Evolutionary conservation across 139 green algal species (phyloP).

Genomic region (Closterium sp.): DNA sequence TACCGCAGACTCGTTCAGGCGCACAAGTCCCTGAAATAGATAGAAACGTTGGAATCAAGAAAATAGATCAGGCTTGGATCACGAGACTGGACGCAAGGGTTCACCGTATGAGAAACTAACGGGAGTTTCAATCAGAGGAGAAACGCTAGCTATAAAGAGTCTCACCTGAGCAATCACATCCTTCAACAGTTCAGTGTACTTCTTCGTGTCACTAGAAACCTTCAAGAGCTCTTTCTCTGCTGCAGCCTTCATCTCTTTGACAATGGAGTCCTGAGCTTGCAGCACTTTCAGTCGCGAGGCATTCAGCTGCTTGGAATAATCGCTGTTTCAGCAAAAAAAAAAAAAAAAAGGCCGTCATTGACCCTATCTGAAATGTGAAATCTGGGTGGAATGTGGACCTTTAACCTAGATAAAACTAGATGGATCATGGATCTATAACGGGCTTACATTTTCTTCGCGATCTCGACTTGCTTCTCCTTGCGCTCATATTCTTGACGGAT

Average conservation of each 20-base stretch:
- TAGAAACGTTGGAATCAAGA: neutral
- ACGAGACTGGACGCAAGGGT: neutral
- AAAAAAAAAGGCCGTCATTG: neutral
- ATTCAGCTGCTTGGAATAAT: slow-evolving; percentile 97
- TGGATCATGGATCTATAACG: neutral
- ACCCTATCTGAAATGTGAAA: neutral
- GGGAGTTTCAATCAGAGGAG: neutral
- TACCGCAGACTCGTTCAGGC: slow-evolving; percentile 35
- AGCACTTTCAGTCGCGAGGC: slow-evolving; percentile 89
- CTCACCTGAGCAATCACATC: slow-evolving; percentile 84
- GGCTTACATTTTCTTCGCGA: slow-evolving; percentile 96
- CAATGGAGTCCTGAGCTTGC: slow-evolving; percentile 78
- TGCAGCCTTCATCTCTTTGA: slow-evolving; percentile 67
- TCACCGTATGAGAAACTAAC: neutral
- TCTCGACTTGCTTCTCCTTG: slow-evolving; percentile 85
- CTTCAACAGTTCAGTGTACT: slow-evolving; percentile 82
- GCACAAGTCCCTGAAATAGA: slow-evolving; percentile 18
- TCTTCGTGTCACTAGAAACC: slow-evolving; percentile 63
- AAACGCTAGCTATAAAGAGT: neutral
- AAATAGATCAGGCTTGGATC: neutral
- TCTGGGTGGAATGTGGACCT: neutral
- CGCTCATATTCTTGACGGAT: slow-evolving; percentile 95
- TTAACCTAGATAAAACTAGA: neutral
- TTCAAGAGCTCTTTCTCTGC: slow-evolving; percentile 65
- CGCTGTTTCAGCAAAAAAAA: slow-evolving; percentile 61